A percentile compares a stretch with the other conserved stretches of the same genome.
Conservation (phyloP, 352 stramenopile species). For the Phytophthora quininea region DNA sequence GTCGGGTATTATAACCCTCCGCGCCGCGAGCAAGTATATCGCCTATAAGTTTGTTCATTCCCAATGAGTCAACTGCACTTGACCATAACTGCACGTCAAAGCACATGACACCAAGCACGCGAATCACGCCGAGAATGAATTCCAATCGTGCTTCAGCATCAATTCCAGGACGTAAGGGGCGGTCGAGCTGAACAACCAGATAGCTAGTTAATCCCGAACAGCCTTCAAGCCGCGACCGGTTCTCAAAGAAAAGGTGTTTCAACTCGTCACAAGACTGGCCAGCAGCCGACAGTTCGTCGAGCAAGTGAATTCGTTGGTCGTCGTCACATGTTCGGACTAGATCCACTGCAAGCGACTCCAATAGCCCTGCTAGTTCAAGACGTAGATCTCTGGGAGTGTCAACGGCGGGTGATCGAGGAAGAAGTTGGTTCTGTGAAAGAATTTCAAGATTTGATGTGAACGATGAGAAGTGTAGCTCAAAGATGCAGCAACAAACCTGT, state of each 20-base stretch:
- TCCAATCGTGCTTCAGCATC: constrained; percentile 11
- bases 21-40: constrained; percentile 25
- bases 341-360: constrained; percentile 45
- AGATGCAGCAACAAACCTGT: constrained; percentile 36
- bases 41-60: constrained; percentile 17
- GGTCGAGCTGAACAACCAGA: constrained; percentile 39
- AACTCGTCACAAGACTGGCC: constrained; percentile 36
- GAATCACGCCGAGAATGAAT: constrained; percentile 23
- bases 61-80: constrained; percentile 22
- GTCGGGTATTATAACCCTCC: constrained; percentile 17
- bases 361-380: constrained; percentile 33
- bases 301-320: constrained; percentile 30
- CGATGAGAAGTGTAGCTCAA: neutral
- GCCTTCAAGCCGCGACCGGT: constrained; percentile 40
- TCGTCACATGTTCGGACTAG: constrained; percentile 24
- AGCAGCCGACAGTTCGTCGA: constrained; percentile 56
- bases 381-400: constrained; percentile 19
- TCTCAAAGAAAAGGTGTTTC: constrained; percentile 58
- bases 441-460: neutral
- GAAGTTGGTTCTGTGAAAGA: constrained; percentile 25
- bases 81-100: constrained; percentile 31
- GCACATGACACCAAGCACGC: constrained; percentile 26
- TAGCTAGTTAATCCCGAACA: constrained; percentile 35
- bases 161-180: constrained; percentile 5
- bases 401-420: constrained; percentile 14